Base-by-base conservation (phyloP, 495 filamentous ascomycete species). In the Xeromyces bisporus region DNA sequence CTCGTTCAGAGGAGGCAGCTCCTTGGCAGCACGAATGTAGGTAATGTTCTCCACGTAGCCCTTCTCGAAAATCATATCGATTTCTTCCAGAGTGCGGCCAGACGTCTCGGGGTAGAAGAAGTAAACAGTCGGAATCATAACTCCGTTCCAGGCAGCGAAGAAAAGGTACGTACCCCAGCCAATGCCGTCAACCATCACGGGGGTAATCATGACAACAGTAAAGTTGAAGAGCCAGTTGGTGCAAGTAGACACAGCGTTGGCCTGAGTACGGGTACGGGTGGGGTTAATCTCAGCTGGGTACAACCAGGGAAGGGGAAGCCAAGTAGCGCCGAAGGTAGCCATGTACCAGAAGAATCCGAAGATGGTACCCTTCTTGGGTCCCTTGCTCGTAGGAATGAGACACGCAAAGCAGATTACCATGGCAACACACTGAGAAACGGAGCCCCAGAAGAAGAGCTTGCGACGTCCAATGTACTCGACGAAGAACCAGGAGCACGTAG, bases 201-300 rank as follows among this genome's bases (percentile, higher is more conserved):
- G 80, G 0, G 77, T 80, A 33, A 84, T 70, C 77, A 84, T 80
- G 35, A 86, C 80, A 24, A 85, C 69, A 8, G 74, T 47, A 51
- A 83, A 85, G 63, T 84, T 84, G 58, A 78, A 83, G 2, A 81
- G 53, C 79, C 79, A 84, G 56, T 86, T 83, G 11, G 65, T 68
- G 54, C 75, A 78, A 7, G 78, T 83, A 6, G 71, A 77, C 12
- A 80, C 60, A 9, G 80, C 77, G 43, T 82, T 83, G 24, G 77
- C 79, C 56, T 78, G 75, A 16, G 66, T 72, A 37, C 80, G 67
- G 6, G 77, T 83, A 41, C 71, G 71, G 47, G 83, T 69, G 7
- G 79, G 79, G 41, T 77, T 80, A 42, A 86, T 67, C 51, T 83
- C 77, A 13, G 75, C 72, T 0, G 68, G 68, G 42, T 74, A 73